These are phyloP conservation scores for Salix koriyanagi DNA, from an alignment of 345 rosid species.

Conservation along the genomic window DNA sequence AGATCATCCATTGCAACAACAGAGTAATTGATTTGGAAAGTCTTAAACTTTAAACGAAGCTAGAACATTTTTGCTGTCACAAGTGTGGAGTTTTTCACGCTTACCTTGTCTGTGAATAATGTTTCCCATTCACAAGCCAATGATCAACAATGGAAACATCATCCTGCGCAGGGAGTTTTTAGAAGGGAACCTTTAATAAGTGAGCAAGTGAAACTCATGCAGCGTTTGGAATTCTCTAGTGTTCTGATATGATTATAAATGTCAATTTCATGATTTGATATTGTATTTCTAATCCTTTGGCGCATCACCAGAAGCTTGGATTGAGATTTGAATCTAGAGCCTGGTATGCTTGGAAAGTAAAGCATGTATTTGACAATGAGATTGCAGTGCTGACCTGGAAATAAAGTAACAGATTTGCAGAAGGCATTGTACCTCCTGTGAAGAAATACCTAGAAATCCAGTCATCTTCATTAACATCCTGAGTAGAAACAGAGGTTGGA, in stretches of 20 bases:
- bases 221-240: background rate
- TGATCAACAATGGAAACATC: conserved; percentile 63
- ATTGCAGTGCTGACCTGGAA: conserved; percentile 51
- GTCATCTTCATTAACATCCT: conserved; percentile 83
- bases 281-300: background rate
- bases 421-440: conserved; percentile 87
- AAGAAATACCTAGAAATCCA: conserved; percentile 90
- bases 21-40: background rate
- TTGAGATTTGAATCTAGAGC: background rate
- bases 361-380: background rate
- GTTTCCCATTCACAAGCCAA: conserved; percentile 83
- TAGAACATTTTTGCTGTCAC: background rate
- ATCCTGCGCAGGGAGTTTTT: conserved; percentile 37
- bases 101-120: conserved; percentile 78
- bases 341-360: background rate
- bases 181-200: background rate
- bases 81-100: background rate
- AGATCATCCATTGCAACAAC: background rate
- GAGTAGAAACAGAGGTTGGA: background rate
- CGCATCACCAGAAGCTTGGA: background rate
- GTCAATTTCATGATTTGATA: background rate
- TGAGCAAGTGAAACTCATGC: background rate
- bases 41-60: background rate
- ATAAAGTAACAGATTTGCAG: conserved; percentile 78
- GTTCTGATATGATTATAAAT: background rate